These are phyloP conservation scores for Plenodomus biglobosus DNA, from an alignment of 2,329 filamentous ascomycete genomes.

Conservation along the genomic window DNA sequence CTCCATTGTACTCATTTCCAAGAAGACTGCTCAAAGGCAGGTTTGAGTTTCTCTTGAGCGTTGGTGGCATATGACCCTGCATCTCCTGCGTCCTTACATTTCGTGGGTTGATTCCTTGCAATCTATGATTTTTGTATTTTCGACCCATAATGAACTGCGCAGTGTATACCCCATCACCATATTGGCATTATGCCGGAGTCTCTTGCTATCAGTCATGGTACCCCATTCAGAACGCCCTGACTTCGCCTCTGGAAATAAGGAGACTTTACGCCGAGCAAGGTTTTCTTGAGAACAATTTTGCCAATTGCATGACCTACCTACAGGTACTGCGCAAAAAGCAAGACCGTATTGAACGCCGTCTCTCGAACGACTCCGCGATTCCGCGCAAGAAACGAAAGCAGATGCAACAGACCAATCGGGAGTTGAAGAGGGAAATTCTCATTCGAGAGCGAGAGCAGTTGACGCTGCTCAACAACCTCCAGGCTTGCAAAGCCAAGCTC, in stretches of 20 bases:
- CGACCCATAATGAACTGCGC: background rate
- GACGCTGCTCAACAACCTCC: slow-evolving; percentile 34
- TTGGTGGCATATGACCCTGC: background rate
- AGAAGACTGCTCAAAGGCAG: background rate
- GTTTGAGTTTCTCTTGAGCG: background rate
- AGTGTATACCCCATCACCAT: background rate
- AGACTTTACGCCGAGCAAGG: slow-evolving; percentile 25
- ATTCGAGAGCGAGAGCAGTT: slow-evolving; percentile 35
- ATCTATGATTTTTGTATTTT: background rate
- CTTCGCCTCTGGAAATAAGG: slow-evolving; percentile 5
- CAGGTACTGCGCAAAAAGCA: slow-evolving; percentile 37
- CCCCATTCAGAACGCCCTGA: background rate
- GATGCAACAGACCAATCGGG: slow-evolving; percentile 30
- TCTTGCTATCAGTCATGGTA: background rate
- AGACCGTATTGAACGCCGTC: slow-evolving; percentile 23
- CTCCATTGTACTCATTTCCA: background rate
- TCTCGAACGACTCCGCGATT: slow-evolving; percentile 13
- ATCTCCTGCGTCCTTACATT: background rate
- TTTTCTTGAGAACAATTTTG: slow-evolving; percentile 31
- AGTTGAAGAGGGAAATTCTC: slow-evolving; percentile 36
- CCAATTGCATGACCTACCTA: slow-evolving; percentile 36
- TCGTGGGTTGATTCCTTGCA: too few relatives aligned
- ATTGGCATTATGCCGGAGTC: background rate
- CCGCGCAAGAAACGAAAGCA: slow-evolving; percentile 36
- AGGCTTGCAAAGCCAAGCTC: slow-evolving; percentile 37